These are phyloP conservation scores for Pichia terricola DNA, from an alignment of 1,139 yeast genomes.

Conservation along the genomic window DNA sequence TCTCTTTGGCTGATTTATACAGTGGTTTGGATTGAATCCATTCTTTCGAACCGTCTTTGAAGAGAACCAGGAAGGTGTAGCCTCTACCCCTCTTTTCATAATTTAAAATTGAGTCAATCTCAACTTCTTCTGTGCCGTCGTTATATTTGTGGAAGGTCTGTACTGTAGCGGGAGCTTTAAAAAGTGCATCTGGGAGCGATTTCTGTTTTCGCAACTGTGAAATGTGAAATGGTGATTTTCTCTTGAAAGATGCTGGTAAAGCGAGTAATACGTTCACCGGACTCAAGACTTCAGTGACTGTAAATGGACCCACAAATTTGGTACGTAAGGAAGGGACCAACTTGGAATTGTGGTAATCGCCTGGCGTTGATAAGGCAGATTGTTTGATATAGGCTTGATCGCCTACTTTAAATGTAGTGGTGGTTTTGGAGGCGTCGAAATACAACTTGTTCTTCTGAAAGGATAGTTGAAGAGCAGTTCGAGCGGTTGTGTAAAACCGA, in stretches of 20 bases:
- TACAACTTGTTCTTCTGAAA: background rate
- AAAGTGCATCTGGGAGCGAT: background rate
- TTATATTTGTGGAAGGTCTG: no score
- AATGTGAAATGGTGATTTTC: background rate
- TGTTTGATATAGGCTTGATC: background rate
- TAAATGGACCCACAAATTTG: background rate
- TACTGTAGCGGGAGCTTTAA: background rate
- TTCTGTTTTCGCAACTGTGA: background rate
- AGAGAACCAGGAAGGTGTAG: no score
- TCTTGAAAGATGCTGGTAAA: background rate
- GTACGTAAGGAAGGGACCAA: background rate
- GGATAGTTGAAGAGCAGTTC: background rate
- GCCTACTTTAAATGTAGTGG: background rate
- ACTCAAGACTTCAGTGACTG: background rate
- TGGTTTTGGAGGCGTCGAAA: background rate
- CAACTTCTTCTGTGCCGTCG: no score
- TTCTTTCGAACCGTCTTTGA: no score
- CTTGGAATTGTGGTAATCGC: background rate
- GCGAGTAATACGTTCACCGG: background rate
- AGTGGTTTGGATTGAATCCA: no score
- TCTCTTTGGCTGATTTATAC: no score
- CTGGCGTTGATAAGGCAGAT: background rate
- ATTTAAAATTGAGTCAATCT: no score
- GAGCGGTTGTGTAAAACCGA: background rate
- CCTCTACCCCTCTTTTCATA: no score